Conservation (phyloP, 805 yeast species). For the Candida ulmi region DNA sequence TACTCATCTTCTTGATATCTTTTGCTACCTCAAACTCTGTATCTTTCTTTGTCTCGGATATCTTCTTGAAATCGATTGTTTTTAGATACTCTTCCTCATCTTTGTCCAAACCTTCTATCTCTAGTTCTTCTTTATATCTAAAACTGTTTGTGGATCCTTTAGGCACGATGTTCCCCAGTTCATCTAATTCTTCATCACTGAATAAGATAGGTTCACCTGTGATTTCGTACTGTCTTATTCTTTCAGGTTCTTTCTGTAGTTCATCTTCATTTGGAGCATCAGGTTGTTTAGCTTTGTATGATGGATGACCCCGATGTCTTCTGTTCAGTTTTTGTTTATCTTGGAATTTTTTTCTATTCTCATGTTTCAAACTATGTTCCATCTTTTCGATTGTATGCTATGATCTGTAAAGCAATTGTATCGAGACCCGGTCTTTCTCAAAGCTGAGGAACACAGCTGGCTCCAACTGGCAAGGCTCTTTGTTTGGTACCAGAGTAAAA, state of each 20-base stretch:
- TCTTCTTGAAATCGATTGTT: slow-evolving; percentile 16
- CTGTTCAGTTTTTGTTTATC: slow-evolving; percentile 34
- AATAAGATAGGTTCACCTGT: slow-evolving; percentile 12
- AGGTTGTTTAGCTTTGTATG: slow-evolving; percentile 24
- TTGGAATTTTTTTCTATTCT: slow-evolving; percentile 36
- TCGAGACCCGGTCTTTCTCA: too few relatives aligned
- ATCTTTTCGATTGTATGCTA: slow-evolving; percentile 4
- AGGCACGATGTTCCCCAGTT: slow-evolving; percentile 5
- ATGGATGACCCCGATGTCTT: slow-evolving; percentile 30
- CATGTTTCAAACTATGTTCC: slow-evolving; percentile 28
- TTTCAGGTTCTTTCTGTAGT: slow-evolving; percentile 10
- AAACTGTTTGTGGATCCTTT: slow-evolving; percentile 16
- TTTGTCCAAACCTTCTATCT: slow-evolving; percentile 14
- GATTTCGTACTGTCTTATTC: slow-evolving; percentile 8
- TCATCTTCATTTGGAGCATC: too few relatives aligned
- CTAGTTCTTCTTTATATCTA: slow-evolving; percentile 20
- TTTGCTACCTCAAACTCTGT: slow-evolving; percentile 5
- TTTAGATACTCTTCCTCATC: slow-evolving; percentile 7
- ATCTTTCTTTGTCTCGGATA: slow-evolving; percentile 4
- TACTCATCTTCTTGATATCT: slow-evolving; percentile 2
- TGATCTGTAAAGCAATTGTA: too few relatives aligned
- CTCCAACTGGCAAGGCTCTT: too few relatives aligned
- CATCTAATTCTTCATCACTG: slow-evolving; percentile 12
- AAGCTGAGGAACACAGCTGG: too few relatives aligned
- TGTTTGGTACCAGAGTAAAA: too few relatives aligned